Evolutionary conservation across 2,329 filamentous ascomycete species (phyloP).

Genomic region (Botryotinia globosa): DNA sequence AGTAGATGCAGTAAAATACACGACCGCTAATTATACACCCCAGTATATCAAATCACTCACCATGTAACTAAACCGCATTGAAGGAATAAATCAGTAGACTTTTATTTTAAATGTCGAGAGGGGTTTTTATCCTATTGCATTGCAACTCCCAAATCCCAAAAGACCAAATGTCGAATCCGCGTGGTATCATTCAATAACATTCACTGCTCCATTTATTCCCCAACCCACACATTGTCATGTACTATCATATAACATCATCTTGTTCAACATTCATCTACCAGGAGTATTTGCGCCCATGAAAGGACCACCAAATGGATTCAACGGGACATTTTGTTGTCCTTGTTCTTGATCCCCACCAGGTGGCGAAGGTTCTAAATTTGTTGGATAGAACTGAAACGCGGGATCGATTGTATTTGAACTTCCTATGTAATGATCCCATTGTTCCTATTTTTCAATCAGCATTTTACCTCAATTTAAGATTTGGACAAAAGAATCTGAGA

Average conservation of each 20-base stretch:
- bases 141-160: background rate
- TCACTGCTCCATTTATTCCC: background rate
- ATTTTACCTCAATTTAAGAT: background rate
- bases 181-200: background rate
- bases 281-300: conserved; percentile 40
- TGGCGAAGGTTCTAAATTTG: conserved; percentile 28
- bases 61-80: background rate
- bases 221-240: background rate
- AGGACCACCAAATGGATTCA: conserved; percentile 31
- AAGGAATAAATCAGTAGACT: background rate
- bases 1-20: background rate
- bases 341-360: conserved; percentile 22
- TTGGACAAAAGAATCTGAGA: background rate
- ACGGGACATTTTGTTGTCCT: conserved; percentile 20
- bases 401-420: conserved; percentile 44
- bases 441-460: conserved; percentile 47
- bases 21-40: background rate
- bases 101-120: background rate
- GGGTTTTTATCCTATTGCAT: background rate
- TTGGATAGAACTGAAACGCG: conserved; percentile 36
- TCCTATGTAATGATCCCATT: conserved; percentile 68
- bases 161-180: background rate
- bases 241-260: background rate
- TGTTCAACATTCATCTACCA: conserved; percentile 28
- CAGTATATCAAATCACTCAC: background rate